phyloP scores from a whole-genome alignment of 2,329 filamentous ascomycete genomes.

The Fusarium coicis region DNA sequence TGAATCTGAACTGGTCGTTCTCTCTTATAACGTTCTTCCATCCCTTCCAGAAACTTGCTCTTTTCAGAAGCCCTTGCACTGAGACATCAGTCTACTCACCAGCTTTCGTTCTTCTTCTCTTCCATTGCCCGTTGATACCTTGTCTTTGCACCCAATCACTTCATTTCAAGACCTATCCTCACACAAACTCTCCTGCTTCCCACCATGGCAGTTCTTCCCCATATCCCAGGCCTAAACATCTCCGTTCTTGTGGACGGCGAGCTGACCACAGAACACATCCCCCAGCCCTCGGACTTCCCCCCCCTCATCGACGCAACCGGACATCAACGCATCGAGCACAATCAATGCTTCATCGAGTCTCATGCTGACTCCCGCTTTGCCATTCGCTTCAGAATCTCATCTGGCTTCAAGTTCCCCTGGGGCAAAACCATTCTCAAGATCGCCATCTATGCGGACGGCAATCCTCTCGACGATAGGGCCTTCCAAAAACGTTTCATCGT shows the following conservation, averaged over 20 bases:
- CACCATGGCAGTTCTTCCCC: neutral
- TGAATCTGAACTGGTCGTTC: fast-evolving
- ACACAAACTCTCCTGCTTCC: fast-evolving
- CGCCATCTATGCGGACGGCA: neutral
- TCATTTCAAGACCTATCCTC: neutral
- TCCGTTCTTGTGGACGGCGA: fast-evolving
- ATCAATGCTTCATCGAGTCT: neutral
- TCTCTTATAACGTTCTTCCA: neutral
- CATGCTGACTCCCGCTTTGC: neutral
- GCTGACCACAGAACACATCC: neutral
- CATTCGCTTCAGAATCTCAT: neutral
- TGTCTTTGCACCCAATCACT: neutral
- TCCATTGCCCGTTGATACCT: fast-evolving
- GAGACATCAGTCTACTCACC: neutral
- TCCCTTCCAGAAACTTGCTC: fast-evolving
- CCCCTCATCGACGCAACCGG: neutral
- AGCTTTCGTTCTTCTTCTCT: fast-evolving
- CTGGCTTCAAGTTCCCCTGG: fast-evolving
- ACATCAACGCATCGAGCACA: fast-evolving
- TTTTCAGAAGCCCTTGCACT: fast-evolving
- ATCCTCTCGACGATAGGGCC: fast-evolving
- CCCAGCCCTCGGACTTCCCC: fast-evolving
- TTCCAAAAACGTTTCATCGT: neutral
- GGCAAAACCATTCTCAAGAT: fast-evolving
- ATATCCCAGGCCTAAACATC: neutral